Percentiles rank a stretch among this genome's conserved stretches.
phyloP scores from a whole-genome alignment of 1,139 yeast species.

The Geotrichum citri-aurantii region DNA sequence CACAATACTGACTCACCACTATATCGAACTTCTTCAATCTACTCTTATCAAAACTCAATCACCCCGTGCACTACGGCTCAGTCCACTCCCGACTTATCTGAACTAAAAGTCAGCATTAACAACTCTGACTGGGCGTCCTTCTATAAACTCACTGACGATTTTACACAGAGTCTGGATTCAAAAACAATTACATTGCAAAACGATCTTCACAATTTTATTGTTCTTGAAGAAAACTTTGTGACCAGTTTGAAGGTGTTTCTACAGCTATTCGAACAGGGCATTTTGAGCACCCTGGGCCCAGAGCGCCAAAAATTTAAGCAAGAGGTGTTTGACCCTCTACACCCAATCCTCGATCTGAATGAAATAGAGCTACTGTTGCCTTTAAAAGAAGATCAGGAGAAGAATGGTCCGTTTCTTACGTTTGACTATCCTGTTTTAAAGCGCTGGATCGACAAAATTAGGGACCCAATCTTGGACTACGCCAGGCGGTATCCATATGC shows the following conservation, averaged over 20 bases:
- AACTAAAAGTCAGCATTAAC: slow-evolving; percentile 7
- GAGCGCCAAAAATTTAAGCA: slow-evolving; percentile 9
- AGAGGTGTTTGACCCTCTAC: slow-evolving; percentile 13
- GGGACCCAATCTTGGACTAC: slow-evolving; percentile 12
- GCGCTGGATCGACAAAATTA: slow-evolving; percentile 8
- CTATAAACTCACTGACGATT: slow-evolving; percentile 9
- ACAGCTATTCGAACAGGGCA: slow-evolving; percentile 12
- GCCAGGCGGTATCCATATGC: slow-evolving; percentile 13
- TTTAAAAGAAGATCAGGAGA: slow-evolving; percentile 10
- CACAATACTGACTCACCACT: neutral
- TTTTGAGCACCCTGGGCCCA: slow-evolving; percentile 2
- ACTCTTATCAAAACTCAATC: slow-evolving; percentile 7
- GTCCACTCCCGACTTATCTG: slow-evolving; percentile 11
- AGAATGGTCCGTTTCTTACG: slow-evolving; percentile 7
- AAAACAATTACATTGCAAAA: slow-evolving; percentile 12
- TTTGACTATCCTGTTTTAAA: slow-evolving; percentile 5
- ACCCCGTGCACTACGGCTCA: slow-evolving; percentile 14
- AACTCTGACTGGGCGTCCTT: slow-evolving; percentile 14
- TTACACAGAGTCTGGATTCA: slow-evolving; percentile 1
- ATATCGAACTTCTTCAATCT: slow-evolving; percentile 6
- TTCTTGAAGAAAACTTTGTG: slow-evolving; percentile 15
- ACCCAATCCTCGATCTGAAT: slow-evolving; percentile 7
- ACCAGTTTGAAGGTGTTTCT: slow-evolving; percentile 10
- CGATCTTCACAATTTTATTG: slow-evolving; percentile 15
- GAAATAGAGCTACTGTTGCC: slow-evolving; percentile 15